Percentiles rank a stretch among this genome's conserved stretches.
Conservation (phyloP, 495 filamentous ascomycete species). For the Mytilinidion resinicola region DNA sequence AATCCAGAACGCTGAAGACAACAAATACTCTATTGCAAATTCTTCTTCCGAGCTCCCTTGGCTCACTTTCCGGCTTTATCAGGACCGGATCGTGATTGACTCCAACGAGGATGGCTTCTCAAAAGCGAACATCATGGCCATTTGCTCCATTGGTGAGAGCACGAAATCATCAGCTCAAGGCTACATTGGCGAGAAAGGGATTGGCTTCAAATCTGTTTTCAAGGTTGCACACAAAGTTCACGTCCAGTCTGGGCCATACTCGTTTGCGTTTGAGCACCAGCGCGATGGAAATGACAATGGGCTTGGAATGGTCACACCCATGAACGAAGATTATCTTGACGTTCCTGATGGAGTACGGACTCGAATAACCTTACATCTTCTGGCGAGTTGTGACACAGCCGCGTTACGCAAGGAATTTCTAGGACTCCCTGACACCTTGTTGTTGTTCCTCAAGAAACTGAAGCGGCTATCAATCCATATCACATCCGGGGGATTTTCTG, state of each 20-base stretch:
- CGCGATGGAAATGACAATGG: neutral
- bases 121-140: conserved; percentile 32
- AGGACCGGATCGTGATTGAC: conserved; percentile 30
- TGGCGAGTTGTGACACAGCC: neutral
- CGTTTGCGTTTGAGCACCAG: conserved; percentile 40
- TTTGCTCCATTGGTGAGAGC: conserved; percentile 37
- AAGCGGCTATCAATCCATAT: conserved; percentile 3
- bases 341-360: conserved; percentile 1
- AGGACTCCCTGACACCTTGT: conserved; percentile 1
- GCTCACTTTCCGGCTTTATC: conserved; percentile 29
- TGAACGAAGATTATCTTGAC: neutral
- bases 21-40: conserved; percentile 26
- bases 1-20: conserved; percentile 45
- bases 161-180: conserved; percentile 36
- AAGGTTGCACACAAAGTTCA: conserved; percentile 43
- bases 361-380: neutral
- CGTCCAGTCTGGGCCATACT: conserved; percentile 44
- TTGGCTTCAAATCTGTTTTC: conserved; percentile 51
- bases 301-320: conserved; percentile 33
- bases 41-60: conserved; percentile 10
- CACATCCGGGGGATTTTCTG: neutral
- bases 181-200: conserved; percentile 48
- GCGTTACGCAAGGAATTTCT: neutral
- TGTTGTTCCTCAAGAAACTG: conserved; percentile 5
- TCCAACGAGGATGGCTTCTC: conserved; percentile 45